These are phyloP conservation scores for Yamadazyma atlantica DNA, from an alignment of 1,139 yeast genomes.

Conservation along the genomic window DNA sequence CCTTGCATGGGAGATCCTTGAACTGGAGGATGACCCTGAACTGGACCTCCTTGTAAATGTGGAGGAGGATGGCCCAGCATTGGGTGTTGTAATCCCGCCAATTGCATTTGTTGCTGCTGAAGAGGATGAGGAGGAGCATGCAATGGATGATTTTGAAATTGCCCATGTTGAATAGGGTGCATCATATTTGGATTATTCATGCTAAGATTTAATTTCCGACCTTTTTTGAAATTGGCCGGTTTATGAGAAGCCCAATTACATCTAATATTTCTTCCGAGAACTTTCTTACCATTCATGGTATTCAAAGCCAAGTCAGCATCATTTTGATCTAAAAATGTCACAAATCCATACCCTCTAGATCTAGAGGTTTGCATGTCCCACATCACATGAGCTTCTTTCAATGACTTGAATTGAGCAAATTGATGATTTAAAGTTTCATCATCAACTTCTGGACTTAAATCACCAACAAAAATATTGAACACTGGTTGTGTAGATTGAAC, in stretches of 20 bases:
- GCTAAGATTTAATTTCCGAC: constrained; percentile 1
- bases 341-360: constrained; percentile 91
- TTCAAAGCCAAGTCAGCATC: constrained; percentile 78
- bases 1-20: constrained; percentile 3
- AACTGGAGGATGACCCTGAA: background rate
- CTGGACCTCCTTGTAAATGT: background rate
- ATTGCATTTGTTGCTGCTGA: constrained; percentile 1
- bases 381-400: constrained; percentile 89
- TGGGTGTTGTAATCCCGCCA: background rate
- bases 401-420: constrained; percentile 59
- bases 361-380: constrained; percentile 96
- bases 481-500: constrained; percentile 47
- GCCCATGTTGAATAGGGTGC: constrained; percentile 1
- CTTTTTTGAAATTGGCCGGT: constrained; percentile 25
- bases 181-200: constrained; percentile 1
- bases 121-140: constrained; percentile 3
- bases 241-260: constrained; percentile 90
- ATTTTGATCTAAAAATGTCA: constrained; percentile 62
- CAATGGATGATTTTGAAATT: constrained; percentile 1
- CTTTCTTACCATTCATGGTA: constrained; percentile 70
- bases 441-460: constrained; percentile 77
- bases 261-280: constrained; percentile 76
- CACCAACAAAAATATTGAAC: constrained; percentile 83
- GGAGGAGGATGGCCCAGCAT: constrained; percentile 1
- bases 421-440: constrained; percentile 67